Evolutionary conservation across 768 basidiomycete species (phyloP), one percentile per base, ranked within the genome.

Genomic region (Suillus weaverae): DNA sequence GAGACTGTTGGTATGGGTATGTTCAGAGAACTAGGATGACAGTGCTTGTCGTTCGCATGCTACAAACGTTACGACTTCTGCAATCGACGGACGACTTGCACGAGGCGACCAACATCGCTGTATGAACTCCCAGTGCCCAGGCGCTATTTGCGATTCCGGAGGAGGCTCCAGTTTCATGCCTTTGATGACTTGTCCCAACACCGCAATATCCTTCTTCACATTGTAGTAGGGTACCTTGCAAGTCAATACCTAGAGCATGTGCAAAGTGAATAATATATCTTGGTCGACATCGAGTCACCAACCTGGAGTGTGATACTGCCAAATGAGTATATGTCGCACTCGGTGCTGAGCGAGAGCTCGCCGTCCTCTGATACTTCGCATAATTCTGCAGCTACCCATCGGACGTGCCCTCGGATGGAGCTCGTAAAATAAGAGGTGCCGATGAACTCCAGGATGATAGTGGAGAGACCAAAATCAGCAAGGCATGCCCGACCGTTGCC

Each of bases 391-490:
- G 84, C 84, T n/a, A 83, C 79, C 76, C 83, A 85, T 3, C 81
- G 78, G 33, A 83, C 73, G 18, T 76, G 77, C 4, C 83, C 84
- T 35, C 71, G 66, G 36, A 76, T 55, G 20, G 53, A 32, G 73
- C 81, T 80, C 20, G 73, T 75, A 54, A 72, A 69, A 26, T 67
- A 74, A 35, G 69, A 69, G 70, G 73, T 7, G 26, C 74, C 71
- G 36, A 76, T 70, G 61, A 78, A 71, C 62, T 81, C 78, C n/a
- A 70, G 70, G 18, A 78, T 70, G 59, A 81, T 75, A 36, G 67
- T 80, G n/a, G 80, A 82, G 7, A 83, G 68, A 5, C 81, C 82
- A 66, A 83, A 82, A 62, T 83, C 82, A 64, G 78, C 78, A n/a
- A 83, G 67, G 18, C 74, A 73, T 2, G 77, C 81, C 32, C 75